phyloP scores from a whole-genome alignment of 2,329 filamentous ascomycete genomes.

The Sarocladiaceae sp. region DNA sequence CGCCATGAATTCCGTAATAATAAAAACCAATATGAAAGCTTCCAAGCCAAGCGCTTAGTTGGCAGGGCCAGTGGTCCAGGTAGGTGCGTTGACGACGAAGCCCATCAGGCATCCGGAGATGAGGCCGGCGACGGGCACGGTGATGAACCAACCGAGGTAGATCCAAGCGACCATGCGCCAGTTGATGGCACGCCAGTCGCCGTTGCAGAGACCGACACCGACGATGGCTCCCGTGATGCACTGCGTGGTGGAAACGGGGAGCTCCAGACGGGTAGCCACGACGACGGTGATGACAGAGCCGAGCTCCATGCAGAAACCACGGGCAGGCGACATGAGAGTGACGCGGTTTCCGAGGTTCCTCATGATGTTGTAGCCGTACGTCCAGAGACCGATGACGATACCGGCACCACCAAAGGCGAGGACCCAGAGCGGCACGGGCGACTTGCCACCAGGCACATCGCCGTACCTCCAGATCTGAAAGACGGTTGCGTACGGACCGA shows the following conservation, averaged over 20 bases:
- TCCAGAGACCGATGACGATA: constrained; percentile 52
- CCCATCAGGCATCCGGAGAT: constrained; percentile 56
- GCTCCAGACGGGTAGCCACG: constrained; percentile 54
- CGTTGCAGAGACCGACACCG: constrained; percentile 56
- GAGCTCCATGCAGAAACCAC: constrained; percentile 55
- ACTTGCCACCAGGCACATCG: constrained; percentile 32
- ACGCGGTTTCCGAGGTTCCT: constrained; percentile 55
- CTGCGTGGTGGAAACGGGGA: constrained; percentile 60
- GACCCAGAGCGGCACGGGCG: constrained; percentile 53
- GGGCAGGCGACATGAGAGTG: constrained; percentile 54
- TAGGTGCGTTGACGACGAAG: constrained; percentile 55
- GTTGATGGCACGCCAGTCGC: constrained; percentile 52
- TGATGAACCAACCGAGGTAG: constrained; percentile 55
- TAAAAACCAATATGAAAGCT: not conserved
- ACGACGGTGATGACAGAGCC: constrained; percentile 53
- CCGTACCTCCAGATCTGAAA: constrained; percentile 53
- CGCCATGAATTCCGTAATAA: not conserved
- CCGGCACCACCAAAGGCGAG: constrained; percentile 45
- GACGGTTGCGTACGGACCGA: constrained; percentile 58
- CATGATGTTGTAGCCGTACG: constrained; percentile 61
- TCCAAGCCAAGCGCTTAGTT: not conserved
- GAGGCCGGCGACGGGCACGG: constrained; percentile 49
- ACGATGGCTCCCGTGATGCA: constrained; percentile 58
- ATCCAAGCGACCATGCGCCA: constrained; percentile 57
- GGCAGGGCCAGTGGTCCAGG: constrained; percentile 24